Conservation (phyloP, 768 basidiomycete genomes). For the Solioccasus polychromus region DNA sequence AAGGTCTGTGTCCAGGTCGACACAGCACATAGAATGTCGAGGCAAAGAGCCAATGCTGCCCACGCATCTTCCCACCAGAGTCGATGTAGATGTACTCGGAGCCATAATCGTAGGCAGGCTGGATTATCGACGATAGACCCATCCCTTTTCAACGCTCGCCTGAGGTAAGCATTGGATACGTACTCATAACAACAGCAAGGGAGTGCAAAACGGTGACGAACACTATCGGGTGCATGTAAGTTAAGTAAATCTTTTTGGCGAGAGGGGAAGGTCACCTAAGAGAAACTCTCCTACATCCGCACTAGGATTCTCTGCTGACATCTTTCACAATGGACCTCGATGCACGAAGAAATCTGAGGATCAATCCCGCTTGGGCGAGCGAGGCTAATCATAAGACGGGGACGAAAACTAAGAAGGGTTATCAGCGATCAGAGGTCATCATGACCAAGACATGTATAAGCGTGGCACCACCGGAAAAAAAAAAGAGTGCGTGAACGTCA, state of each 20-base stretch:
- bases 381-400: too few relatives aligned
- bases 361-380: too few relatives aligned
- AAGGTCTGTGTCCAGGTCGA: constrained; percentile 7
- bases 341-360: too few relatives aligned
- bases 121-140: not conserved
- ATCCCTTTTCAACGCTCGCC: too few relatives aligned
- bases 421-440: not conserved
- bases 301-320: constrained; percentile 1
- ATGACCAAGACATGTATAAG: too few relatives aligned
- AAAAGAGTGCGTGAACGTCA: too few relatives aligned
- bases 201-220: constrained; percentile 9
- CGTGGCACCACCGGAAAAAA: not conserved
- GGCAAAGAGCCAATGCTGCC: constrained; percentile 8
- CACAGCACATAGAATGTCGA: constrained; percentile 4
- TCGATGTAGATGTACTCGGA: constrained; percentile 5
- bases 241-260: not conserved
- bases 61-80: too few relatives aligned
- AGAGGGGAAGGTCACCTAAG: not conserved
- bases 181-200: constrained; percentile 6
- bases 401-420: too few relatives aligned
- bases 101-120: constrained; percentile 9
- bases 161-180: too few relatives aligned
- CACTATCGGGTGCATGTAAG: not conserved
- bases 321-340: not conserved
- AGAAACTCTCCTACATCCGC: not conserved